A percentile compares a stretch with the other conserved stretches of the same genome.
Evolutionary conservation across 1,139 yeast species (phyloP).

Genomic region (Yueomyces sp.): DNA sequence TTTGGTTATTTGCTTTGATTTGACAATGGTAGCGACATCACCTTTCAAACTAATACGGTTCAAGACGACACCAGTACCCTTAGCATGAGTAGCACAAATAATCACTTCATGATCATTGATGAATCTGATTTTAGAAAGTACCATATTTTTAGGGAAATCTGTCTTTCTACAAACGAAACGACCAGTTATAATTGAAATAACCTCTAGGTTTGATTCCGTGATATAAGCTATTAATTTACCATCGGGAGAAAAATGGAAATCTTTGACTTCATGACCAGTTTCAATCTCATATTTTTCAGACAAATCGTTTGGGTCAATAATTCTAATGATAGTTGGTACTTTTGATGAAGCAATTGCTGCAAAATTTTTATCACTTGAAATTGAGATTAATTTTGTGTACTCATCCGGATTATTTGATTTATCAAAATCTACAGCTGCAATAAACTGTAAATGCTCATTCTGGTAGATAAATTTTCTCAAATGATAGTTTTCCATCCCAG

Average conservation of each 20-base stretch:
- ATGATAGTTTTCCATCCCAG: slow-evolving; percentile 55
- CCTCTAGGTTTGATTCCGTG: slow-evolving; percentile 41
- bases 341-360: slow-evolving; percentile 55
- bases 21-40: slow-evolving; percentile 27
- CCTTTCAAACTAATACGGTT: slow-evolving; percentile 19
- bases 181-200: slow-evolving; percentile 32
- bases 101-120: slow-evolving; percentile 38
- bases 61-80: slow-evolving; percentile 29
- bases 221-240: slow-evolving; percentile 45
- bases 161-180: slow-evolving; percentile 27
- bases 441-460: slow-evolving; percentile 49
- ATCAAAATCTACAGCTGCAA: slow-evolving; percentile 38
- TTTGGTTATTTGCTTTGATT: slow-evolving; percentile 34
- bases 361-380: slow-evolving; percentile 40
- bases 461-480: slow-evolving; percentile 50
- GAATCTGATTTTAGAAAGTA: slow-evolving; percentile 49
- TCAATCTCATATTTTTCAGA: slow-evolving; percentile 41
- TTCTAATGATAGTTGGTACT: slow-evolving; percentile 42
- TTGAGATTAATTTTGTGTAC: slow-evolving; percentile 45
- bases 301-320: slow-evolving; percentile 46
- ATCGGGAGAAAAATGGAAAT: slow-evolving; percentile 35
- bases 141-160: slow-evolving; percentile 24
- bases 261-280: slow-evolving; percentile 41
- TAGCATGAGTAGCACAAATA: slow-evolving; percentile 42
- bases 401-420: slow-evolving; percentile 31